Base-by-base conservation (phyloP, 2,329 filamentous ascomycete genomes). In the Exophiala oligosperma region DNA sequence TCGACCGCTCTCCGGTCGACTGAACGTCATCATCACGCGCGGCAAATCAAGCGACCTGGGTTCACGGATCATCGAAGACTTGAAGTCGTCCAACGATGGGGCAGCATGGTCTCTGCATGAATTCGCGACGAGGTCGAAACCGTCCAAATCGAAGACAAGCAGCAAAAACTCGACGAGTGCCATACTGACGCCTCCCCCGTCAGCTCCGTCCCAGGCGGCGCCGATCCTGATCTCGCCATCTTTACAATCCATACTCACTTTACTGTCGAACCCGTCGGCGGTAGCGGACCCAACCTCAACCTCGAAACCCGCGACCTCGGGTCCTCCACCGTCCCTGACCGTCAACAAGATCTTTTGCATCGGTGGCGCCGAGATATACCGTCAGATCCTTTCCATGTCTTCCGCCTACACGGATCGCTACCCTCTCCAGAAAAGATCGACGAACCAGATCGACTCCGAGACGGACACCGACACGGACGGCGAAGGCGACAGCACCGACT, bases 281-380 rank as follows among this genome's bases (percentile, higher is more conserved):
- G 52, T 52, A 21, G 28, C 24, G 17, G n/a, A n/a, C 1, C 23
- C 17, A 1, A 21, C 40, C 21, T n/a, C 49, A 23, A 29, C 49
- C 29, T 37, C 49, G 11, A 72, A 52, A 52, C 51, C 28, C 50
- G 41, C 46, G 65, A 61, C 43, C 21, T n/a, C 41, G 49, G 56
- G 29, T 11, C 47, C 44, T 12, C 49, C 14, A 17, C 17, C 17
- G 6, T 37, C 50, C 2, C 43, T 61, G 21, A 58, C 59, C 11
- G 66, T 86, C 35, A 82, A 80, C 7, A 82, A 83, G 66, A 81
- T 91, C 2, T 97, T 92, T 73, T 84, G 97, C 44, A 97, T 99
- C 68, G 94, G 94, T 24, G 94, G 94, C 3, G 89, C 86, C 56
- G 88, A 92, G 76, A 87, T 97, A 64, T 99, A 97, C 74, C 79